Evolutionary conservation across 2,329 filamentous ascomycete genomes (phyloP).

Genomic region (Sporothrix schenckii): DNA sequence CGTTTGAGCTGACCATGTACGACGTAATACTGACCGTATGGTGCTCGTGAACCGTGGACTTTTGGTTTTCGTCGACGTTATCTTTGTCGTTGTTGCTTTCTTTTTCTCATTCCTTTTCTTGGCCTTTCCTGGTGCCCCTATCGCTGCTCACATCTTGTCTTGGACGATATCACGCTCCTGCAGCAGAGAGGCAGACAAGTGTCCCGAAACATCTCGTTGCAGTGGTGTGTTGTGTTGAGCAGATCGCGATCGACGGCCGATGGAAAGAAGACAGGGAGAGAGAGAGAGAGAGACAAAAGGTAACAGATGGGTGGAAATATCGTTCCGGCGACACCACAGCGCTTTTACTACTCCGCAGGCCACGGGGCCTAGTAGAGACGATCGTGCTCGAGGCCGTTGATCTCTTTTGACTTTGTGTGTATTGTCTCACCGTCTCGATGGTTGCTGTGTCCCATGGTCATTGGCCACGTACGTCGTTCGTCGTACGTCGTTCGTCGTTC

Average conservation of each 20-base stretch:
- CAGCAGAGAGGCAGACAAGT: not conserved
- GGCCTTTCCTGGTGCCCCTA: not conserved
- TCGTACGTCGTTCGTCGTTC: not conserved
- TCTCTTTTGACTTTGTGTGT: not conserved
- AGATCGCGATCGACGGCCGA: conserved; percentile 16
- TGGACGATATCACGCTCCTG: not conserved
- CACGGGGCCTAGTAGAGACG: not conserved
- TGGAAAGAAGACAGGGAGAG: not conserved
- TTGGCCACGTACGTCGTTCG: not conserved
- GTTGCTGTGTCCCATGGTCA: too few relatives aligned
- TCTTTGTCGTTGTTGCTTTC: not conserved
- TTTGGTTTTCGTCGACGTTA: not conserved
- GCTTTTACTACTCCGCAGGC: too few relatives aligned
- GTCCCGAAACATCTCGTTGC: not conserved
- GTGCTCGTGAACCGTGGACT: not conserved
- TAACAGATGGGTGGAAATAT: not conserved
- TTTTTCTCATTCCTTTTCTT: not conserved
- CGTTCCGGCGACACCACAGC: not conserved
- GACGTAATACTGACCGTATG: too few relatives aligned
- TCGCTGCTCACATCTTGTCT: not conserved
- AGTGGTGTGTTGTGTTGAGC: not conserved
- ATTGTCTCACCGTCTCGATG: too few relatives aligned
- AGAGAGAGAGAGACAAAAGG: not conserved
- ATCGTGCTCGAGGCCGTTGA: not conserved
- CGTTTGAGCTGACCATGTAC: not conserved